These are phyloP conservation scores for Porphyrellus sp. DNA, from an alignment of 1,284 basidiomycete genomes.

Conservation along the genomic window DNA sequence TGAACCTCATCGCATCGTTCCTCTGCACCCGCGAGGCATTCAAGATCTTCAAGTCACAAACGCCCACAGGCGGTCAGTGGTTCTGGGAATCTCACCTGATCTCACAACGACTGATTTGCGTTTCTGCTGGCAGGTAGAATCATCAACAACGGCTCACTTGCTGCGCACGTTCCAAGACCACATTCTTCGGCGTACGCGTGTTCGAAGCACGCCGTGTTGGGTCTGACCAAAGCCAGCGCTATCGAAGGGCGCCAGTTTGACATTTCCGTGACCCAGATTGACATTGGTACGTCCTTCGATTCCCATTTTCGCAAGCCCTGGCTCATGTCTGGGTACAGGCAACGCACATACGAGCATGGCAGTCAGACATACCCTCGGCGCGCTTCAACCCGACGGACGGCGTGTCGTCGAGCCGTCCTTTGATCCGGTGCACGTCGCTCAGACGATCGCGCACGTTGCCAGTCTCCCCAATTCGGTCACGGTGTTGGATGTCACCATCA, in stretches of 20 bases:
- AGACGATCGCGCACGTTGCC: constrained; percentile 69
- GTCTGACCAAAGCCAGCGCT: constrained; percentile 70
- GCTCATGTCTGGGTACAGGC: constrained; percentile 33
- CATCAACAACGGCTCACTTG: constrained; percentile 82
- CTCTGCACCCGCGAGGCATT: constrained; percentile 78
- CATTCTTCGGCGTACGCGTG: constrained; percentile 65
- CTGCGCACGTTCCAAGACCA: constrained; percentile 71
- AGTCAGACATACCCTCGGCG: constrained; percentile 44
- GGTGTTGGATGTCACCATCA: constrained; percentile 69
- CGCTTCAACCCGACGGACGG: constrained; percentile 67
- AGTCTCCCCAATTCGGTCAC: constrained; percentile 65
- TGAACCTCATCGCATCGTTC: constrained; percentile 72
- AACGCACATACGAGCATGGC: constrained; percentile 67
- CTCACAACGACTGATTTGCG: background rate
- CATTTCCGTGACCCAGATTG: constrained; percentile 77
- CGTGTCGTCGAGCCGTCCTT: constrained; percentile 60
- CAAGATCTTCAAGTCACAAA: constrained; percentile 68
- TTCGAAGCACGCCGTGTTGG: constrained; percentile 77
- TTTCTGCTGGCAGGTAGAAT: constrained; percentile 51
- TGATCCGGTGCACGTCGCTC: constrained; percentile 67
- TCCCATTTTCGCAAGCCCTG: background rate
- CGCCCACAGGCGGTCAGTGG: constrained; percentile 63
- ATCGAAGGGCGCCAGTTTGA: constrained; percentile 73
- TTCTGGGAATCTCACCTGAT: too few species aligned
- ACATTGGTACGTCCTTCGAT: constrained; percentile 56